These are phyloP conservation scores for Angomonas ambiguus DNA, from an alignment of 208 protist genomes.

Conservation along the genomic window DNA sequence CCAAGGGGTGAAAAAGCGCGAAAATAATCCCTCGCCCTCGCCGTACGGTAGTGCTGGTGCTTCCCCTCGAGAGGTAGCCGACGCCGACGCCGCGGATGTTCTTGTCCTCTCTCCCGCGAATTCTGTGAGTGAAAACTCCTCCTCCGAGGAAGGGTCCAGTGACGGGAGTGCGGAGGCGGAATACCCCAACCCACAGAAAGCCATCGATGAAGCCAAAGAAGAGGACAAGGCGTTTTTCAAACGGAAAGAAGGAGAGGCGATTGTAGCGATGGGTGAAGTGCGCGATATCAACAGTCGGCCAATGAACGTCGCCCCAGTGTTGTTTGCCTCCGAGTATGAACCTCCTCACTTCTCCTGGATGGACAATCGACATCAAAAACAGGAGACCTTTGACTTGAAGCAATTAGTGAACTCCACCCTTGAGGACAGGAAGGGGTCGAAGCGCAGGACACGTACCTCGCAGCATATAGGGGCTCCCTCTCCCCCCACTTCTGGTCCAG, in stretches of 20 bases:
- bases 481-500: no score
- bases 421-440: not conserved
- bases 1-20: not conserved
- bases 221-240: not conserved
- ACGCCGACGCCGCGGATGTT: not conserved
- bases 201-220: not conserved
- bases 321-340: conserved; percentile 8
- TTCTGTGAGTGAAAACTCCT: not conserved
- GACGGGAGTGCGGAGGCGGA: not conserved
- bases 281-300: not conserved
- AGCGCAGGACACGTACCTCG: not conserved
- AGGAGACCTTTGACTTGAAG: not conserved
- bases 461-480: no score
- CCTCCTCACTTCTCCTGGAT: conserved; percentile 5
- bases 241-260: not conserved
- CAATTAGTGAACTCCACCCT: not conserved
- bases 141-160: not conserved
- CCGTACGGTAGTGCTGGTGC: not conserved
- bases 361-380: not conserved
- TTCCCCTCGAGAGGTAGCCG: not conserved
- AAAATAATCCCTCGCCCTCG: not conserved
- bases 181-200: not conserved
- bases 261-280: conserved; percentile 2
- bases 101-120: not conserved
- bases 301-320: not conserved